Evolutionary conservation across 2,329 filamentous ascomycete genomes (phyloP).

Genomic region (Magnaporthiopsis rhizophila): DNA sequence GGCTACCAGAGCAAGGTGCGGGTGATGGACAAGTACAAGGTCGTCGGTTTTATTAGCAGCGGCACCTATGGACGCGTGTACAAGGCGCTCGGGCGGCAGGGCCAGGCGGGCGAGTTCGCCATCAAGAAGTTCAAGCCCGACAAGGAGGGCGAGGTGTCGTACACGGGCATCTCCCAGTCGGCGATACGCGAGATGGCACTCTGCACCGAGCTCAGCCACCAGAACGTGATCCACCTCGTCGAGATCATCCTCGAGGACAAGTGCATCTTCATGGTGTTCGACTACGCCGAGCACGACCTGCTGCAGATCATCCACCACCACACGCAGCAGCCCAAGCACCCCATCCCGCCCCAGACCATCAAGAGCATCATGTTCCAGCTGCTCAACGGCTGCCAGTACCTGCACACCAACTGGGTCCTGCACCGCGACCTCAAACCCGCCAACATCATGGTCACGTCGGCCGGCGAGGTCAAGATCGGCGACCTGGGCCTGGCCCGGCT

Average conservation of each 20-base stretch:
- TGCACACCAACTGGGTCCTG: conserved; percentile 94
- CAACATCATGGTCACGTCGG: conserved; percentile 96
- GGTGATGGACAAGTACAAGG: conserved; percentile 88
- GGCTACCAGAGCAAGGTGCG: conserved; percentile 71
- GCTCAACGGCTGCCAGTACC: conserved; percentile 86
- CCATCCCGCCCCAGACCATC: conserved; percentile 81
- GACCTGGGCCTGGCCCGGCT: conserved; percentile 86
- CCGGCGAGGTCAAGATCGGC: conserved; percentile 86
- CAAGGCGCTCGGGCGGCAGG: conserved; percentile 76
- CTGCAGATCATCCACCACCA: conserved; percentile 98
- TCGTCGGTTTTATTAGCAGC: conserved; percentile 96
- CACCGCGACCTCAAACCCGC: conserved; percentile 96
- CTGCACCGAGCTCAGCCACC: conserved; percentile 82
- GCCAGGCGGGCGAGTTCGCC: conserved; percentile 75
- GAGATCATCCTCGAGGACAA: conserved; percentile 98
- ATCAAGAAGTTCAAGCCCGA: conserved; percentile 99
- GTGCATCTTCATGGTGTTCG: conserved; percentile 99
- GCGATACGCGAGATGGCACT: conserved; percentile 96
- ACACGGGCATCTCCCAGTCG: conserved; percentile 95
- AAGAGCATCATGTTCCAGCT: conserved; percentile 95
- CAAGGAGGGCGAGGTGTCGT: conserved; percentile 94
- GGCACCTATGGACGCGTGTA: conserved; percentile 98
- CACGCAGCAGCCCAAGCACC: conserved; percentile 77
- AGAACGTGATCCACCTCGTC: conserved; percentile 81
- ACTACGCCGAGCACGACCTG: conserved; percentile 95